phyloP scores from a whole-genome alignment of 305 asterid genomes.

The Striga hermonthica region DNA sequence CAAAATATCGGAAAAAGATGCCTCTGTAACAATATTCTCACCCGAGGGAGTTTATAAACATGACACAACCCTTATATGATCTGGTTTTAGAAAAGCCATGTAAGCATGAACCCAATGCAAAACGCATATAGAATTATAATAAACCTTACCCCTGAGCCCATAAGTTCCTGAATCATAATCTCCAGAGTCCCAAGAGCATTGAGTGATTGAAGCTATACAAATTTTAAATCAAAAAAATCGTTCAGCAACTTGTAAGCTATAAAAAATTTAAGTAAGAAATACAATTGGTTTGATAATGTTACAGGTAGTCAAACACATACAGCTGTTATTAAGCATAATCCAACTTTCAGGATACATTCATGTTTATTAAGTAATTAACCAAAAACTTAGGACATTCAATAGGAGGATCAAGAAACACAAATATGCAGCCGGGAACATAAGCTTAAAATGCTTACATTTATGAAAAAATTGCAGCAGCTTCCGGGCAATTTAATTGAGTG shows the following conservation, averaged over 20 bases:
- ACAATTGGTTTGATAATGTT: constrained; percentile 1
- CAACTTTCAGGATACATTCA: not conserved
- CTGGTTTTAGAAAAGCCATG: no score
- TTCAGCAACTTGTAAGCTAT: constrained; percentile 20
- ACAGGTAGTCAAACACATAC: not conserved
- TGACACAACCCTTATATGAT: no score
- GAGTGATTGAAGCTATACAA: constrained; percentile 74
- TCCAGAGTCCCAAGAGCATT: constrained; percentile 65
- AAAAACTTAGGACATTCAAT: no score
- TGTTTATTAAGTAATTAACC: not conserved
- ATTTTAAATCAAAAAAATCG: no score
- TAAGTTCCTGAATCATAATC: constrained; percentile 45
- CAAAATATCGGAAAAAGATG: no score
- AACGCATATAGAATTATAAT: constrained; percentile 17
- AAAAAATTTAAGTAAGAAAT: not conserved
- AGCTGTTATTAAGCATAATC: not conserved
- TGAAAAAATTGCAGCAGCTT: no score
- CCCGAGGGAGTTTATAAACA: no score
- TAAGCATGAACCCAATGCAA: constrained; percentile 6
- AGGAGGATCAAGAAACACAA: no score
- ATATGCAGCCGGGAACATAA: no score
- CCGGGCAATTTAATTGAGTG: no score
- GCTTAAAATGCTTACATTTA: no score
- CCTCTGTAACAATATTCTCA: no score
- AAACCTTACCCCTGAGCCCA: constrained; percentile 47